A percentile compares a stretch with the other conserved stretches of the same genome.
phyloP scores from a whole-genome alignment of 352 stramenopile species.

The Globisporangium recalcitrans region DNA sequence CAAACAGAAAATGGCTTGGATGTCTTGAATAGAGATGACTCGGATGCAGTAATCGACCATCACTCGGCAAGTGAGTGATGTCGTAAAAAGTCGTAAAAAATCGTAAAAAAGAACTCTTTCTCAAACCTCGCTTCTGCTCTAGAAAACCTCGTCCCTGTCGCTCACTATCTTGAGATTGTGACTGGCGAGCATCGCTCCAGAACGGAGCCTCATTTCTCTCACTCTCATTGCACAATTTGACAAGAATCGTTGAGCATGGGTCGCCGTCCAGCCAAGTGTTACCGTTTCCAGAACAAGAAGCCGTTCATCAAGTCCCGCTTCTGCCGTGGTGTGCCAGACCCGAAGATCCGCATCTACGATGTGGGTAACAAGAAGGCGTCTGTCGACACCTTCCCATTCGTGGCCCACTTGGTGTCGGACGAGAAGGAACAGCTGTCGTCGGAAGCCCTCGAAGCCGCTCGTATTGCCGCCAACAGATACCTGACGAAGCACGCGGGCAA shows the following conservation, averaged over 20 bases:
- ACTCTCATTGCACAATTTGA: constrained; percentile 13
- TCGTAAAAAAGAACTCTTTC: background rate
- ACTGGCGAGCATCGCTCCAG: constrained; percentile 7
- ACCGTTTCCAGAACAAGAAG: constrained; percentile 99
- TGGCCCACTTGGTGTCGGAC: constrained; percentile 94
- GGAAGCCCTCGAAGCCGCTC: constrained; percentile 97
- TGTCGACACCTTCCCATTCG: constrained; percentile 98
- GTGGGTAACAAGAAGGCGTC: constrained; percentile 97
- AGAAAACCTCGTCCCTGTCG: constrained; percentile 1
- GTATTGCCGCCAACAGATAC: constrained; percentile 99
- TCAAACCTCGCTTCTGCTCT: background rate
- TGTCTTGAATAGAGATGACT: no score
- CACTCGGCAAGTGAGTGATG: background rate
- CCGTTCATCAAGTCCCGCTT: constrained; percentile 99
- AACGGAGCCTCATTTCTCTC: no score
- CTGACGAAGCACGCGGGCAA: constrained; percentile 97
- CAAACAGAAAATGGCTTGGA: no score
- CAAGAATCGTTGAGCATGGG: constrained; percentile 28
- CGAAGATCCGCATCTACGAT: constrained; percentile 99
- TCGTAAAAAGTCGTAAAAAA: constrained; percentile 7
- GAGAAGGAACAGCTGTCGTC: constrained; percentile 94
- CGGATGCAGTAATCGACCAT: constrained; percentile 10
- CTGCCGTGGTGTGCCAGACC: constrained; percentile 97
- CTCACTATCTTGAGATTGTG: no score
- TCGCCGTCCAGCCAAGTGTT: constrained; percentile 95